Evolutionary conservation across 2,329 filamentous ascomycete genomes (phyloP), one percentile per base, ranked within the genome.

Genomic region (Colletotrichum eremochloae): DNA sequence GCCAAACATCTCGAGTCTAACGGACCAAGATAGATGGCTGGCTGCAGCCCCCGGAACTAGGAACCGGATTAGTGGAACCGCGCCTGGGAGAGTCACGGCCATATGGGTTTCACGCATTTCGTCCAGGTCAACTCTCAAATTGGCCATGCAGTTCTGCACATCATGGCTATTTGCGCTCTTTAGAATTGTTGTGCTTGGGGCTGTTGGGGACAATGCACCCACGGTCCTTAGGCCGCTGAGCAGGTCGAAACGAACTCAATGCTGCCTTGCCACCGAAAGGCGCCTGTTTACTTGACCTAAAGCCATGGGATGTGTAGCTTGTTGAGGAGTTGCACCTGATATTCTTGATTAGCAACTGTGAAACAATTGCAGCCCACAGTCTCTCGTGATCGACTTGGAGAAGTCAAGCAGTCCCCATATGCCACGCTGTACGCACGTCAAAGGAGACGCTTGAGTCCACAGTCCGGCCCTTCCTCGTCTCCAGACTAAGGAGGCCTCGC

Each of bases 1-100:
- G 65, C 50, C 63, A 62, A 62, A 36, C 52, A 31, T 68, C 52
- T 58, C n/a, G 29, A 64, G 38, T 44, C 56, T 55, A 40, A 63
- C 9, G 18, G 53, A 50, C 24, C 61, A 52, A n/a, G 40, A 44
- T 68, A 24, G 20, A 38, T 53, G 69, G 66, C 53, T 69, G 66
- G 69, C 58, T 66, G 57, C 63, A 71, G 63, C 61, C 31, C 36
- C 53, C 56, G 56, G 67, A 71, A 29, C 44, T 9, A 20, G 42
- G 62, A 63, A 71, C 71, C 62, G 62, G 48, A 56, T 66, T 62
- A 65, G n/a, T 65, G 66, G 66, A 38, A 72, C 57, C 42, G 53
- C 60, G 64, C 50, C 44, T 67, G 50, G 71, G 58, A 64, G n/a
- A 63, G 29, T 20, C 58, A 60, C n/a, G 53, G 50, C 24, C 31